These are phyloP conservation scores for Maudiozyma saulgeensis DNA, from an alignment of 805 yeast species.

Conservation along the genomic window DNA sequence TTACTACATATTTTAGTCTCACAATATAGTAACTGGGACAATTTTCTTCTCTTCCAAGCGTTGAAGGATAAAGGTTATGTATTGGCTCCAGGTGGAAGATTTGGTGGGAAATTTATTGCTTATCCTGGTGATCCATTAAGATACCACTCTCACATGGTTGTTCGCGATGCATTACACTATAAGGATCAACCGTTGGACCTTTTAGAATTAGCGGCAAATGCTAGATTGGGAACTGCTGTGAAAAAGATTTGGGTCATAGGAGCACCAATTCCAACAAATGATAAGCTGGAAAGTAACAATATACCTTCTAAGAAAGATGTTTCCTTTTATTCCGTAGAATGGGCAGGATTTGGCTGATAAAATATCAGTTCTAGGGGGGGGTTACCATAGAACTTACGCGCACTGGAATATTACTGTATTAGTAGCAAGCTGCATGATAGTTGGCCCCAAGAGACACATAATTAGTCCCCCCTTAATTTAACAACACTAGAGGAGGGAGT, in stretches of 20 bases:
- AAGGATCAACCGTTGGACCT: conserved; percentile 44
- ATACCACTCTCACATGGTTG: conserved; percentile 79
- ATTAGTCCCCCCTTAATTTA: too few relatives aligned
- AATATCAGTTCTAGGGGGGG: neutral
- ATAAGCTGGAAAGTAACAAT: conserved; percentile 2
- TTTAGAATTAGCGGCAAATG: conserved; percentile 64
- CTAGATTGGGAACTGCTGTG: conserved; percentile 85
- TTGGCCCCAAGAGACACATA: too few relatives aligned
- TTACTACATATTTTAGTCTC: neutral
- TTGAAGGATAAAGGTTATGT: conserved; percentile 35
- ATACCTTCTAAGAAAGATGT: conserved; percentile 21
- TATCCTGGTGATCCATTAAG: conserved; percentile 93
- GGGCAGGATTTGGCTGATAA: conserved; percentile 87
- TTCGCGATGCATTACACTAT: conserved; percentile 37
- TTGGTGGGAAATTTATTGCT: conserved; percentile 82
- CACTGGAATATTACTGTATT: too few relatives aligned
- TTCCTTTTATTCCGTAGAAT: conserved; percentile 66
- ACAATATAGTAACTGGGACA: conserved; percentile 6
- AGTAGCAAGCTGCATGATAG: too few relatives aligned
- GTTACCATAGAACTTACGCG: too few relatives aligned
- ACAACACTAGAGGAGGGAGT: too few relatives aligned
- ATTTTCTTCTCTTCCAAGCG: conserved; percentile 31
- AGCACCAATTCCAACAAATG: conserved; percentile 26
- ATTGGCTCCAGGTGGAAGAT: conserved; percentile 77
- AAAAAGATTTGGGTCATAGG: conserved; percentile 71